Conservation (phyloP, 2,329 filamentous ascomycete genomes). For the Aureobasidium sp. region DNA sequence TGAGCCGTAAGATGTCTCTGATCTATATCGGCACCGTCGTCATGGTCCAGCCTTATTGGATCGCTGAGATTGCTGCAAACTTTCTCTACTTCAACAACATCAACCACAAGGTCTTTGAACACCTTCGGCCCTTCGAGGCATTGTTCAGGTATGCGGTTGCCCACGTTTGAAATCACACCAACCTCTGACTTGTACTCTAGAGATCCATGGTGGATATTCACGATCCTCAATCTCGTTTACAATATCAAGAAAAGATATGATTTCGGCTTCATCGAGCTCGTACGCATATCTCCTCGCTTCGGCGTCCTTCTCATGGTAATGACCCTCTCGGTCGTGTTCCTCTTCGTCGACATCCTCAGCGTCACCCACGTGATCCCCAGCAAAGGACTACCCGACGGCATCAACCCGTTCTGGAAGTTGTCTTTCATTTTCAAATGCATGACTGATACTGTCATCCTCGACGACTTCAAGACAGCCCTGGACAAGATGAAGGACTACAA, state of each 20-base stretch:
- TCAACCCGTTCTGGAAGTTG: constrained; percentile 59
- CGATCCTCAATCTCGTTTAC: constrained; percentile 50
- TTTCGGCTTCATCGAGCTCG: constrained; percentile 47
- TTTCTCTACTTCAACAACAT: constrained; percentile 48
- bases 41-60: constrained; percentile 54
- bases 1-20: constrained; percentile 39
- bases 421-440: constrained; percentile 51
- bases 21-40: constrained; percentile 52
- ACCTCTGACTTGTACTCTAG: constrained; percentile 32
- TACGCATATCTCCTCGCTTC: constrained; percentile 55
- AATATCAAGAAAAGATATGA: constrained; percentile 55
- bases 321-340: constrained; percentile 51
- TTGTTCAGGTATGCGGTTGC: constrained; percentile 34
- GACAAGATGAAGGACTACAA: constrained; percentile 39
- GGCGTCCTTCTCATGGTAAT: constrained; percentile 53
- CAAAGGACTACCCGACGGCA: constrained; percentile 35
- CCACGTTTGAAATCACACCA: neutral
- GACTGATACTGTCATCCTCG: constrained; percentile 56
- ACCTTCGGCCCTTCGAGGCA: constrained; percentile 47
- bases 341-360: constrained; percentile 51
- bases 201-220: constrained; percentile 62
- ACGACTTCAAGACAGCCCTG: constrained; percentile 57
- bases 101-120: constrained; percentile 18
- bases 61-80: constrained; percentile 56
- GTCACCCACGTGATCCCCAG: constrained; percentile 38